Evolutionary conservation across 768 basidiomycete species (phyloP).

Genomic region (Udeniomyces megalosporus): DNA sequence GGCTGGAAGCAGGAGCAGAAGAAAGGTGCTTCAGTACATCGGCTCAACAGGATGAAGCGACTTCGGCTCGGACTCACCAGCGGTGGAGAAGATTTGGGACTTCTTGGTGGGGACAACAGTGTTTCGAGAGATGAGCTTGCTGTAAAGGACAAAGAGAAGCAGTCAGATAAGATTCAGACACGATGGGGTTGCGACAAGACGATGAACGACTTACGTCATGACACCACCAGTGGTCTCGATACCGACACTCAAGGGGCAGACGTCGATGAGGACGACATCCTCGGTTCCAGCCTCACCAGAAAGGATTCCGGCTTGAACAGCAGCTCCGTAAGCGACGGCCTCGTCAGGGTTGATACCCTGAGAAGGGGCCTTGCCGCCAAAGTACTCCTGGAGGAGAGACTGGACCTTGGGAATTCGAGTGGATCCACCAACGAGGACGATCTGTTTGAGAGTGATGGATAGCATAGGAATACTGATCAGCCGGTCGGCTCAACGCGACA

Average conservation of each 20-base stretch:
- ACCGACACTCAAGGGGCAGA: constrained; percentile 91
- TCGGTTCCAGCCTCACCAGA: constrained; percentile 80
- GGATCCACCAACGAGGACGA: constrained; percentile 88
- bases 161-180: background rate
- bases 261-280: constrained; percentile 88
- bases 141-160: background rate
- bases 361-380: constrained; percentile 88
- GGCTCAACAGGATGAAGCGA: too few relatives aligned
- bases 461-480: too few relatives aligned
- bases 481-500: too few relatives aligned
- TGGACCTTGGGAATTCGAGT: constrained; percentile 99
- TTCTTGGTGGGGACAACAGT: constrained; percentile 97
- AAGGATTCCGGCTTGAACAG: constrained; percentile 95
- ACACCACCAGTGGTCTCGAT: constrained; percentile 98
- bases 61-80: constrained; percentile 48
- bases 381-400: constrained; percentile 94
- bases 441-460: constrained; percentile 24
- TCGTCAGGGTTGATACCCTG: constrained; percentile 99
- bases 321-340: constrained; percentile 96
- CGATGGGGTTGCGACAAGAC: background rate
- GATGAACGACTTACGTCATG: constrained; percentile 41
- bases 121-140: constrained; percentile 87
- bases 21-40: background rate
- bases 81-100: constrained; percentile 89
- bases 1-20: background rate